Evolutionary conservation across 129 eudicot genomes (phyloP).

Genomic region (Flaveria sonorensis): DNA sequence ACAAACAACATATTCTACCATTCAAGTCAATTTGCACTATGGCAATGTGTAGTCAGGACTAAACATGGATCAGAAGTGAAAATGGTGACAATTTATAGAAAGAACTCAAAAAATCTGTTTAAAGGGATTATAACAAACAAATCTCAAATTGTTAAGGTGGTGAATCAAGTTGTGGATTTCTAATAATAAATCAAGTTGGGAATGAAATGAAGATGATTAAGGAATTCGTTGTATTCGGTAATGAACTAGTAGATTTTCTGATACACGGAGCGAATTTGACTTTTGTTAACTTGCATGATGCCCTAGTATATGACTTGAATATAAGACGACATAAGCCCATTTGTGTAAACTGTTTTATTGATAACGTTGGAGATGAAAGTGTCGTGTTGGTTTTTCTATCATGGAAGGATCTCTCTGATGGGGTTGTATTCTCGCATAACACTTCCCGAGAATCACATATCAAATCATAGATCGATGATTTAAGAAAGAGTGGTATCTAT

Average conservation of each 20-base stretch:
- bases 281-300: conserved; percentile 52
- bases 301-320: conserved; percentile 49
- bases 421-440: conserved; percentile 44
- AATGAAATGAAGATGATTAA: conserved; percentile 52
- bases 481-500: conserved; percentile 33
- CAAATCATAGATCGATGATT: conserved; percentile 40
- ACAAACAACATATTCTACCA: conserved; percentile 28
- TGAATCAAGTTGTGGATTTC: conserved; percentile 41
- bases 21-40: conserved; percentile 67
- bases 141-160: conserved; percentile 51
- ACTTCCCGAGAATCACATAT: conserved; percentile 49
- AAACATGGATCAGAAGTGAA: conserved; percentile 34
- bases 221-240: conserved; percentile 42
- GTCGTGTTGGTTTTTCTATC: conserved; percentile 68
- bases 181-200: conserved; percentile 34
- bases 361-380: conserved; percentile 79
- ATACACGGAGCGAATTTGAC: conserved; percentile 79
- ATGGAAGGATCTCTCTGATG: conserved; percentile 22
- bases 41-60: conserved; percentile 60
- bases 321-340: conserved; percentile 50
- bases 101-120: conserved; percentile 12
- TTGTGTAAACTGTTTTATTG: conserved; percentile 50
- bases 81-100: conserved; percentile 53
- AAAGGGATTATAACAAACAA: conserved; percentile 37
- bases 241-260: conserved; percentile 45